A percentile compares a stretch with the other conserved stretches of the same genome.
These are phyloP conservation scores for Psidium guajava DNA, from an alignment of 345 rosid species.

Conservation along the genomic window DNA sequence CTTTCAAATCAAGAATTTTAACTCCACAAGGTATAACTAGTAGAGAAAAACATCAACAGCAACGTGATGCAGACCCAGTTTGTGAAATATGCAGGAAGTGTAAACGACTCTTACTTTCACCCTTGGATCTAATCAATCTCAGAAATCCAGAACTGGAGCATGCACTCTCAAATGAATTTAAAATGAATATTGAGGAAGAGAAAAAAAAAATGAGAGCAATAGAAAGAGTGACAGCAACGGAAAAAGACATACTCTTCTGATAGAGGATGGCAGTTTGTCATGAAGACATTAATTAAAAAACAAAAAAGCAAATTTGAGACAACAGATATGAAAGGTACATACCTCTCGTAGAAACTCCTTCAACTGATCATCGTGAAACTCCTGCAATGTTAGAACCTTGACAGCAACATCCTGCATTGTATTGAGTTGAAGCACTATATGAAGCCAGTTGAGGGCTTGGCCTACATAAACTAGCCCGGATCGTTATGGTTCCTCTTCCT, in stretches of 20 bases:
- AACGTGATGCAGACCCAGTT: not conserved
- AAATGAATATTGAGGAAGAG: not conserved
- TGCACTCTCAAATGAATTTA: not conserved
- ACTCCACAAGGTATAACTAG: not conserved
- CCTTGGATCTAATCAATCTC: not conserved
- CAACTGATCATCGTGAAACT: slow-evolving; percentile 79
- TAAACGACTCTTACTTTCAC: not conserved
- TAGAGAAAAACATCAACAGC: not conserved
- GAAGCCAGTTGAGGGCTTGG: not conserved
- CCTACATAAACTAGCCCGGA: not conserved
- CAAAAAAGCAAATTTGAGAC: not conserved
- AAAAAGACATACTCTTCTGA: not conserved
- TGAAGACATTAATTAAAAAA: not conserved
- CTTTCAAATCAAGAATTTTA: not conserved
- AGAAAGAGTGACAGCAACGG: not conserved
- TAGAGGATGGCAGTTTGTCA: not conserved
- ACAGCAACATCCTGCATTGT: slow-evolving; percentile 84
- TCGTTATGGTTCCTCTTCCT: not conserved
- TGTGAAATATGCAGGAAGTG: not conserved
- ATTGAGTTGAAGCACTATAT: not conserved
- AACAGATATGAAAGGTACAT: not conserved
- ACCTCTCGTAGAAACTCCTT: slow-evolving; percentile 94
- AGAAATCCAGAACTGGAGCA: not conserved
- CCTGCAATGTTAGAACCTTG: slow-evolving; percentile 79
- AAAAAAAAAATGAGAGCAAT: not conserved